Evolutionary conservation across 768 basidiomycete genomes (phyloP), one percentile per base, ranked within the genome.

Genomic region (Rhodosporidiobolus odoratus): DNA sequence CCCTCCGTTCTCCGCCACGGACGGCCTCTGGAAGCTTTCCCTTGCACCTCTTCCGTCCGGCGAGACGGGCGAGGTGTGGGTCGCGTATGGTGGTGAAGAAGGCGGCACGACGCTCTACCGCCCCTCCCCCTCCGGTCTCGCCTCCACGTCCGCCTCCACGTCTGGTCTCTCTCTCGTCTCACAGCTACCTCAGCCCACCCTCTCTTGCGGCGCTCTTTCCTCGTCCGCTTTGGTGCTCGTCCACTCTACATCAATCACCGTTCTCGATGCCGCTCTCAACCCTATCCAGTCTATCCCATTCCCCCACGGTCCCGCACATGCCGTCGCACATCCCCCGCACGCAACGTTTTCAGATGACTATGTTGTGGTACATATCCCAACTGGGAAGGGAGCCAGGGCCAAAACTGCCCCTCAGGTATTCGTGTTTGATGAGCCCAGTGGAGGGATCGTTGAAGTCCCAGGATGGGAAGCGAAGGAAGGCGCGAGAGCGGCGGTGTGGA

Each of bases 1-100:
- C 5, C 45, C 60, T 16, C 37, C 48, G 6, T 45, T 68, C n/a
- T 17, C 61, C n/a, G 57, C 68, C n/a, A 52, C 61, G 0, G 62
- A 40, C 34, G 68, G 68, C 9, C 35, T 69, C 19, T 69, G 68
- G 62, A 45, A 43, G 13, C 13, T 69, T 2, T 10, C 15, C 23
- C 23, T 69, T 8, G 57, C 54, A 27, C 63, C 63, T 27, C 9
- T 50, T 7, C 48, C 48, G 21, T 19, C 12, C 34, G 34, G 25
- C 50, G 41, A 34, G 34, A 34, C 10, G 5, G 56, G 27, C 27
- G 61, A 52, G 37, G 23, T 69, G 0, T 41, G 48, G 48, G 37
- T 69, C 19, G 68, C 40, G 40, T 59, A 63, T 13, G 56, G 56
- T 37, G 43, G 58, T 10, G 58, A 60, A 35, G 30, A 41, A 25